Base-by-base conservation (phyloP, 176 grass and related monocot genomes). In the Oryza glaberrima region DNA sequence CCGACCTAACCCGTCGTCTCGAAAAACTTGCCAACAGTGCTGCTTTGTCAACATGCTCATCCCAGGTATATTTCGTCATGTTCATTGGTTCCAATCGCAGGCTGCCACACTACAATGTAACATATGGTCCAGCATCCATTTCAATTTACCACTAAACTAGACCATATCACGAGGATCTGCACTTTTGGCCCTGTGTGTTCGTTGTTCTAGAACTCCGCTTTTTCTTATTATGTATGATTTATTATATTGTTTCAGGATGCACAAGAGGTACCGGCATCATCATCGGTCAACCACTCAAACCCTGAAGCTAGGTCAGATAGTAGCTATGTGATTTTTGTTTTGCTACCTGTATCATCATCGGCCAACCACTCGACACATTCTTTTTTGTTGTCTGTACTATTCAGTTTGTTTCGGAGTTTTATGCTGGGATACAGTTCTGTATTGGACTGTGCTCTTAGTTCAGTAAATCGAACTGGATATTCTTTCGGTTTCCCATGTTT, bases 1-100 rank as follows among this genome's bases (percentile, higher is more conserved):
- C 52, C 6, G 75, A 77, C 74, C 54, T 76, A 11, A 76, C 74
- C 32, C 32, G 49, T 14, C 51, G 74, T 12, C 74, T 76, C 2
- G 74, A 60, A 60, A 56, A 34, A 60, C 16, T 76, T 22, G 19
- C 51, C 30, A 76, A 19, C 9, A 11, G 51, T 52, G 49, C 49
- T 13, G 28, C 10, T 17, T 32, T n/a, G 10, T 76, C 51, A 11
- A 1, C 51, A n/a, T 76, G 30, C 16, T 60, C 74, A 38, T 76
- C 74, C 9, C 74, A 76, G 74, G 28, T 67, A 67, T 34, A 32
- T 52, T 5, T 67, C 23, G 10, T 52, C 4, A 17, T 52, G 49
- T 52, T 52, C 49, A 52, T 4, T 17, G 49, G 0, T 47, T 6
- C 45, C 45, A 47, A 47, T 47, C 45, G 11, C 45, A 13, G 45